These are phyloP conservation scores for Kalanchoe fedtschenkoi DNA, from an alignment of 164 flowering plant genomes.

Conservation along the genomic window DNA sequence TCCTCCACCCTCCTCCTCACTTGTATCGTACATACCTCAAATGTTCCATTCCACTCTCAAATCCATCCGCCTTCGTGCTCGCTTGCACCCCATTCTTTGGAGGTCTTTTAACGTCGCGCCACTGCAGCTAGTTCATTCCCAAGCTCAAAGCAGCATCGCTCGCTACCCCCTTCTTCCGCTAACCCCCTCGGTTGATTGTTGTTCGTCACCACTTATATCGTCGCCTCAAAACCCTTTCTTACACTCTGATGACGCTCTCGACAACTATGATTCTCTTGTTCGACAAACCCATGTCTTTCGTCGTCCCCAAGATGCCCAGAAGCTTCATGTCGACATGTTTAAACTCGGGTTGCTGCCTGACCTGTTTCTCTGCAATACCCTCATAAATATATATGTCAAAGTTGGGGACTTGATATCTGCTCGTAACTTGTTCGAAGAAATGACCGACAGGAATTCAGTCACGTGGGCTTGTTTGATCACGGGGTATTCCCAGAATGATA, in stretches of 20 bases:
- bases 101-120: not conserved
- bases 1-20: no score
- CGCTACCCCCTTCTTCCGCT: not conserved
- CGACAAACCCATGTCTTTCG: slow-evolving; percentile 18
- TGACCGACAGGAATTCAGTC: slow-evolving; percentile 50
- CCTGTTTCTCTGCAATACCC: slow-evolving; percentile 48
- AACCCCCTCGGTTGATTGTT: no score
- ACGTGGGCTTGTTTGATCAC: slow-evolving; percentile 76
- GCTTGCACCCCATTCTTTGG: not conserved
- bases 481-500: slow-evolving; percentile 39
- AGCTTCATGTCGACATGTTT: slow-evolving; percentile 34
- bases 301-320: slow-evolving; percentile 25
- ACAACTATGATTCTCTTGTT: slow-evolving; percentile 24
- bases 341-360: slow-evolving; percentile 43
- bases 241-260: not conserved
- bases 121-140: not conserved
- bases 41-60: not conserved
- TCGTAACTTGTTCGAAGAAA: slow-evolving; percentile 53
- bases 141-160: not conserved
- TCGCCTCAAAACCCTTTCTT: slow-evolving; percentile 3
- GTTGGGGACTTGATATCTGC: slow-evolving; percentile 42
- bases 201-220: not conserved
- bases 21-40: no score
- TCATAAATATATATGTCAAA: slow-evolving; percentile 43
- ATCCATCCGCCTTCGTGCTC: not conserved